These are phyloP conservation scores for Ascochyta fabae DNA, from an alignment of 2,329 filamentous ascomycete genomes.

Conservation along the genomic window DNA sequence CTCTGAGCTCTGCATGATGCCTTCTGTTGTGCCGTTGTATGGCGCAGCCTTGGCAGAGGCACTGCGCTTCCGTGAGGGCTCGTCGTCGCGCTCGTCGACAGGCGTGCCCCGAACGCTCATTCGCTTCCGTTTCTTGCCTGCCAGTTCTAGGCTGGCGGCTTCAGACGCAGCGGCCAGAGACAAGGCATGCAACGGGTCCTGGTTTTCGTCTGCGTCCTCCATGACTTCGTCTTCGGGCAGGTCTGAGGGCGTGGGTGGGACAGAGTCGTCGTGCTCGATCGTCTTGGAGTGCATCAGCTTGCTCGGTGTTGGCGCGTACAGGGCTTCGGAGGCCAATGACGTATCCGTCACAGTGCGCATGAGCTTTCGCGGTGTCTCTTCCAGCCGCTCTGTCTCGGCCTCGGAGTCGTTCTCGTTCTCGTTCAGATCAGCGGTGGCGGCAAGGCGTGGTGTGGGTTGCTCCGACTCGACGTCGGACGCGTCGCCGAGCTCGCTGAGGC, in stretches of 20 bases:
- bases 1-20: constrained; percentile 34
- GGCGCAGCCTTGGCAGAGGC: constrained; percentile 30
- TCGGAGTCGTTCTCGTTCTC: constrained; percentile 77
- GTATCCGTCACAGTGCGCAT: constrained; percentile 46
- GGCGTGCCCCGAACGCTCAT: constrained; percentile 50
- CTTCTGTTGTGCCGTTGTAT: constrained; percentile 41
- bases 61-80: constrained; percentile 49
- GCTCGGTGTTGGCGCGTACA: constrained; percentile 46
- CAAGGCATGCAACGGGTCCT: constrained; percentile 40
- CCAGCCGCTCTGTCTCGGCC: constrained; percentile 92
- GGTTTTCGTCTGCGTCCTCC: constrained; percentile 24
- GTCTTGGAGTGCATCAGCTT: constrained; percentile 46
- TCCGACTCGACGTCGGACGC: constrained; percentile 67
- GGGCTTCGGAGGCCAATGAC: constrained; percentile 42
- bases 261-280: constrained; percentile 39
- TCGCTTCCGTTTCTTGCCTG: constrained; percentile 55
- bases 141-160: constrained; percentile 38
- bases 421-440: constrained; percentile 45
- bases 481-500: constrained; percentile 87
- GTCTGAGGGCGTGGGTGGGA: constrained; percentile 37
- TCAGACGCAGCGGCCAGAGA: constrained; percentile 42
- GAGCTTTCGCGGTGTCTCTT: constrained; percentile 78
- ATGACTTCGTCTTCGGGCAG: constrained; percentile 23
- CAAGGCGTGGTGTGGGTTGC: constrained; percentile 39
- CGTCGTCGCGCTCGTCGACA: constrained; percentile 42